Evolutionary conservation across 345 rosid species (phyloP).

Genomic region (Eucalyptus cloeziana): DNA sequence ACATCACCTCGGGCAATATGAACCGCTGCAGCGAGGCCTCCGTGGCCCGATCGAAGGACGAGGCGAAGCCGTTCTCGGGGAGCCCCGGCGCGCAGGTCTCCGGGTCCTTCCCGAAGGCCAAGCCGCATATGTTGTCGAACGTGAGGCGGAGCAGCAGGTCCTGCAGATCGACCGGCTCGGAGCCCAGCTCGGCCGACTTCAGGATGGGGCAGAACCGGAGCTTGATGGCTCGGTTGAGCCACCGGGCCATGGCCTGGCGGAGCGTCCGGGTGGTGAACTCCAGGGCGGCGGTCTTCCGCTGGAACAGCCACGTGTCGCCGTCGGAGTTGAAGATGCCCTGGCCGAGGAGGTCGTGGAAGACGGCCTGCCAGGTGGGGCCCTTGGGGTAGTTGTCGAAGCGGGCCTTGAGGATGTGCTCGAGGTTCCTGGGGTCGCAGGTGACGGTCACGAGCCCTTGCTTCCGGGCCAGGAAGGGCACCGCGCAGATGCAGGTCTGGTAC

Average conservation of each 20-base stretch:
- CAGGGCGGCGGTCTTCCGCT: constrained; percentile 91
- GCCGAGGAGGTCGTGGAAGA: constrained; percentile 86
- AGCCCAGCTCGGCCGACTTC: constrained; percentile 29
- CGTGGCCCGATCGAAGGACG: constrained; percentile 85
- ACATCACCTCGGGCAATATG: constrained; percentile 72
- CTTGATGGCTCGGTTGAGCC: constrained; percentile 78
- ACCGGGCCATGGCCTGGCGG: constrained; percentile 97
- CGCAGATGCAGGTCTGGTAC: constrained; percentile 94
- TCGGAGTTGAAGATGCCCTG: constrained; percentile 92
- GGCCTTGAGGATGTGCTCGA: constrained; percentile 80
- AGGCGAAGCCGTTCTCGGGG: constrained; percentile 62
- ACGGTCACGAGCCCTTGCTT: constrained; percentile 96
- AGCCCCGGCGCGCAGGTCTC: constrained; percentile 63
- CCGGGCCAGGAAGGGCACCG: constrained; percentile 64
- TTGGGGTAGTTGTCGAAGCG: constrained; percentile 91
- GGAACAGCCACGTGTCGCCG: constrained; percentile 91
- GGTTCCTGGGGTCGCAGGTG: constrained; percentile 86
- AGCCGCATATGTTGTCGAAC: constrained; percentile 88
- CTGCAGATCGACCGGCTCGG: constrained; percentile 68
- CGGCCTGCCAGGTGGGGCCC: constrained; percentile 97
- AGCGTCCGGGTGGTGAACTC: constrained; percentile 96
- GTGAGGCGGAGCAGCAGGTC: constrained; percentile 88
- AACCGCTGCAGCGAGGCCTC: constrained; percentile 87
- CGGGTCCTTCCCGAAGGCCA: constrained; percentile 95
- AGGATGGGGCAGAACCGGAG: constrained; percentile 63